These are phyloP conservation scores for Calonectria fujianensis DNA, from an alignment of 2,329 filamentous ascomycete genomes.

Conservation along the genomic window DNA sequence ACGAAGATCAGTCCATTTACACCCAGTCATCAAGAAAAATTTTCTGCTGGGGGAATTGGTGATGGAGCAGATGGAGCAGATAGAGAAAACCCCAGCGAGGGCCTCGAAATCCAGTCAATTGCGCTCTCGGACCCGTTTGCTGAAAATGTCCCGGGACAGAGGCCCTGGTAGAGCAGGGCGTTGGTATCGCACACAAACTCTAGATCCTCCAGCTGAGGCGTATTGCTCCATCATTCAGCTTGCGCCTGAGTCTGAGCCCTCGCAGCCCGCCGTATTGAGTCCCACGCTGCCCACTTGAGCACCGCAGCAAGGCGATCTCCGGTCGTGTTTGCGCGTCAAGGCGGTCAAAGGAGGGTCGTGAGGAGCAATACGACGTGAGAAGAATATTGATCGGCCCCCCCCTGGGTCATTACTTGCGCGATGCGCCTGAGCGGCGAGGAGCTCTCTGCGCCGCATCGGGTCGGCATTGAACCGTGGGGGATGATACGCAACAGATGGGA, in stretches of 20 bases:
- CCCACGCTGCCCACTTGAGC: conserved; percentile 33
- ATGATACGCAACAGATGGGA: conserved; percentile 34
- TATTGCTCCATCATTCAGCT: conserved; percentile 35
- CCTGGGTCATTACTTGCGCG: conserved; percentile 33
- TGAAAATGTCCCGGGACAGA: conserved; percentile 37
- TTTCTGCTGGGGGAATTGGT: conserved; percentile 17
- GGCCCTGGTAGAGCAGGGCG: conserved; percentile 34
- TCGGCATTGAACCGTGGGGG: conserved; percentile 27
- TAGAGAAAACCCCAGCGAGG: conserved; percentile 22
- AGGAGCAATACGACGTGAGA: conserved; percentile 29
- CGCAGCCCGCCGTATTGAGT: conserved; percentile 37
- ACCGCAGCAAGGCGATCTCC: conserved; percentile 38
- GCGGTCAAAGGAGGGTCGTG: conserved; percentile 33
- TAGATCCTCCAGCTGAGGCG: conserved; percentile 32
- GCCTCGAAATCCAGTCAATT: conserved; percentile 16
- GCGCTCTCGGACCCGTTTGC: conserved; percentile 24
- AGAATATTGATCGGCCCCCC: conserved; percentile 17
- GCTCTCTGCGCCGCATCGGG: conserved; percentile 44
- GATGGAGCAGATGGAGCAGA: not conserved
- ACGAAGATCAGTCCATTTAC: conserved; percentile 46
- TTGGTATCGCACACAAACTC: conserved; percentile 41
- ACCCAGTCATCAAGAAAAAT: not conserved
- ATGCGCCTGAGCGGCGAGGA: conserved; percentile 40
- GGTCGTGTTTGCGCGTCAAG: conserved; percentile 28
- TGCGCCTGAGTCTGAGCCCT: conserved; percentile 37